Evolutionary conservation across 257 asterid species (phyloP).

Genomic region (Ajuga chamaepitys): DNA sequence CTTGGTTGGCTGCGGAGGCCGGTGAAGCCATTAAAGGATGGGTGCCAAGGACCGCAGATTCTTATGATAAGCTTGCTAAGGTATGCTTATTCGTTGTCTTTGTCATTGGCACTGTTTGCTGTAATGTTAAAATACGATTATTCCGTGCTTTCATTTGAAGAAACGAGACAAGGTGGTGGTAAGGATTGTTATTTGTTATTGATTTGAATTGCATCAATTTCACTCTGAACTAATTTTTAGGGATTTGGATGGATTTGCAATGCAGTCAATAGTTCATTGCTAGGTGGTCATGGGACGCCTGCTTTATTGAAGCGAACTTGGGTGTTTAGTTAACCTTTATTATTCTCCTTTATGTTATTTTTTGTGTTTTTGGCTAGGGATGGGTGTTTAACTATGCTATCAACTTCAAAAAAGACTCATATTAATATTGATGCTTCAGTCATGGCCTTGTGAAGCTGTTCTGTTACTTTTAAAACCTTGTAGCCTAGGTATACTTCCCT

Average conservation of each 20-base stretch:
- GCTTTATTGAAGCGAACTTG: too few species aligned
- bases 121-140: background rate
- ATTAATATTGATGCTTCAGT: background rate
- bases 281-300: too few species aligned
- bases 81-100: conserved; percentile 31
- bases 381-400: background rate
- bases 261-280: too few species aligned
- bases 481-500: background rate
- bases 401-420: background rate
- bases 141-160: background rate
- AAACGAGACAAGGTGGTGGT: background rate
- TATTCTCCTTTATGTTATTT: too few species aligned
- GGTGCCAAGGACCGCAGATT: conserved; percentile 88
- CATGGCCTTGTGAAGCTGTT: too few species aligned
- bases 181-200: too few species aligned
- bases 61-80: conserved; percentile 84
- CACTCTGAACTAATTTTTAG: too few species aligned
- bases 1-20: conserved; percentile 92
- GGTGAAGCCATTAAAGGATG: conserved; percentile 93
- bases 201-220: too few species aligned
- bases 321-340: too few species aligned
- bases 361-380: too few species aligned
- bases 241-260: too few species aligned
- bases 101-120: background rate
- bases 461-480: background rate